These are phyloP conservation scores for Petunia hybrid DNA, from an alignment of 305 asterid genomes.

Conservation along the genomic window DNA sequence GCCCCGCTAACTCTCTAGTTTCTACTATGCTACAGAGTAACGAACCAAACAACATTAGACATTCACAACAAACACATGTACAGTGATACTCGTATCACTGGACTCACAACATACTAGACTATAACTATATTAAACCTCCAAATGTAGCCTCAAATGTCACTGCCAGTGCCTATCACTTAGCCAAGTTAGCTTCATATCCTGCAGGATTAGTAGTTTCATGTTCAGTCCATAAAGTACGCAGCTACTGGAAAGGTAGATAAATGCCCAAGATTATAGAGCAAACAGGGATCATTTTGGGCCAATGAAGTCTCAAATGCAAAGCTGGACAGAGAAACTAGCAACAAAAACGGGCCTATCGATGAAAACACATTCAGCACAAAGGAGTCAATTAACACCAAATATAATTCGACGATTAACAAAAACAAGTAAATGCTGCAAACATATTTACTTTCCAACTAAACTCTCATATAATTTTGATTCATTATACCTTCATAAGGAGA, in stretches of 20 bases:
- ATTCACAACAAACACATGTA: neutral
- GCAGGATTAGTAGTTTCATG: neutral
- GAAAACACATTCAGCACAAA: neutral
- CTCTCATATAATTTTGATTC: neutral
- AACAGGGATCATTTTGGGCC: neutral
- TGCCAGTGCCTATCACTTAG: neutral
- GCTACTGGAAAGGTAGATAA: neutral
- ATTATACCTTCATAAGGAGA: conserved; percentile 95
- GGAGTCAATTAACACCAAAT: neutral
- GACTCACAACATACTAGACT: neutral
- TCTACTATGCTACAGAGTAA: neutral
- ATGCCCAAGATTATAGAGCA: neutral
- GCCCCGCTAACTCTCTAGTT: neutral
- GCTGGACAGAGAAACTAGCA: neutral
- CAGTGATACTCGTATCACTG: neutral
- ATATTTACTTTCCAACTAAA: neutral
- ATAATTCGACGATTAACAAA: neutral
- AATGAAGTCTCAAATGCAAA: neutral
- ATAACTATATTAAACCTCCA: neutral
- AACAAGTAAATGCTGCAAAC: neutral
- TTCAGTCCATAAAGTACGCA: neutral
- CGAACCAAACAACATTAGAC: neutral
- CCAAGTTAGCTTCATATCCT: neutral
- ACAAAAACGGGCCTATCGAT: neutral
- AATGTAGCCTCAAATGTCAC: conserved; percentile 1